These are phyloP conservation scores for Nigrospora osmanthi DNA, from an alignment of 2,329 filamentous ascomycete genomes.

Conservation along the genomic window DNA sequence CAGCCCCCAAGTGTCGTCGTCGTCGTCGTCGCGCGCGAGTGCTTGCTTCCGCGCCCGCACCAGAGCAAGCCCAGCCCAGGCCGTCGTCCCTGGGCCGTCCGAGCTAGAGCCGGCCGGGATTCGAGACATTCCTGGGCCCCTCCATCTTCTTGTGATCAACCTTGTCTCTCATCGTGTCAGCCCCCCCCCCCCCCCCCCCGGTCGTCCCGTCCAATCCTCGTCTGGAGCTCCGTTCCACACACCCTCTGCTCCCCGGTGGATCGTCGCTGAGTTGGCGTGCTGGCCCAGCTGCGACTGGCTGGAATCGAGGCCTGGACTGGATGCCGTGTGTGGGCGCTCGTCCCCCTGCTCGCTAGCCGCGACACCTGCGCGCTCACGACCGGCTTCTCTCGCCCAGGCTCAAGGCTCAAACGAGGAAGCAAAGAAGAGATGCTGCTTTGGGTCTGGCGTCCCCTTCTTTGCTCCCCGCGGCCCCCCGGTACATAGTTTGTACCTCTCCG, in stretches of 20 bases:
- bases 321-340: constrained; percentile 2
- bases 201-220: constrained; percentile 20
- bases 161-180: constrained; percentile 19
- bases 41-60: background rate
- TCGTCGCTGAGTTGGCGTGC: constrained; percentile 22
- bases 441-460: constrained; percentile 14
- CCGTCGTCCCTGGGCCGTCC: no score
- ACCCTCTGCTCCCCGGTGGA: constrained; percentile 12
- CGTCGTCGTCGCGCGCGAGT: background rate
- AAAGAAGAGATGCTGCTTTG: constrained; percentile 2
- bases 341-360: constrained; percentile 9
- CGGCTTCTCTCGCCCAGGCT: background rate
- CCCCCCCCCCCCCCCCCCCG: no score
- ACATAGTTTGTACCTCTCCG: constrained; percentile 1
- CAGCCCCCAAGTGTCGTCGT: background rate
- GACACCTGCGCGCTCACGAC: constrained; percentile 3
- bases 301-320: background rate
- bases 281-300: constrained; percentile 2
- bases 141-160: constrained; percentile 5
- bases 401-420: background rate
- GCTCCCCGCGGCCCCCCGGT: background rate
- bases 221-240: constrained; percentile 7
- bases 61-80: no score
- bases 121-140: background rate
- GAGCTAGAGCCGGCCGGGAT: no score